These are phyloP conservation scores for Epichloe scottii DNA, from an alignment of 2,329 filamentous ascomycete species.

Conservation along the genomic window DNA sequence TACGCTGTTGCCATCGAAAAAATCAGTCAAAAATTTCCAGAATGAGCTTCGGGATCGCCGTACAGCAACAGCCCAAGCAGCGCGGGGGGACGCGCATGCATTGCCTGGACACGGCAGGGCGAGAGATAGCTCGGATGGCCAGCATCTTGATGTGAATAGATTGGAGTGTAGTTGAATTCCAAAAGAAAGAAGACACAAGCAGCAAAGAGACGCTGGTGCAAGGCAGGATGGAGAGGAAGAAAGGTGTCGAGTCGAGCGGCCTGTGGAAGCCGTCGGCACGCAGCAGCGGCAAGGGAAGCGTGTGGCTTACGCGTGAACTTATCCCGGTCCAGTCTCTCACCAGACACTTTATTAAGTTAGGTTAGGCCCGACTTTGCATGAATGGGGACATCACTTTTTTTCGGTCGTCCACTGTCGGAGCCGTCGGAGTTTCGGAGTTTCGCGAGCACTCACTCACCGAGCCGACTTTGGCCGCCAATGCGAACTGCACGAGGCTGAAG, in stretches of 20 bases:
- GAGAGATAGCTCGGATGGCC: conserved; percentile 65
- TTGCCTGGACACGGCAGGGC: conserved; percentile 58
- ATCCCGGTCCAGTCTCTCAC: background rate
- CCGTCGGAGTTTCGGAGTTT: conserved; percentile 20
- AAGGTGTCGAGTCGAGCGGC: background rate
- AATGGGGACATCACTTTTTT: background rate
- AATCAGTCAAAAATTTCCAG: conserved; percentile 1
- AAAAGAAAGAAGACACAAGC: conserved; percentile 12
- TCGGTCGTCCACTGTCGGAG: conserved; percentile 16
- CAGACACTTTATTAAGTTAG: too few species aligned
- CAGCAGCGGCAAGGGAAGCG: background rate
- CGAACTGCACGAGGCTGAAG: conserved; percentile 1
- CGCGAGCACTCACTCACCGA: conserved; percentile 7
- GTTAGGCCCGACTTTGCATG: background rate
- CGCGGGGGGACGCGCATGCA: conserved; percentile 57
- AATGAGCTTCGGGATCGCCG: conserved; percentile 7
- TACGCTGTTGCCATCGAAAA: conserved; percentile 36
- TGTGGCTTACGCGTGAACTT: conserved; percentile 3
- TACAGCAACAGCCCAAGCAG: conserved; percentile 27
- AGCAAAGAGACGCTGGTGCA: conserved; percentile 11
- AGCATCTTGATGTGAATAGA: conserved; percentile 50
- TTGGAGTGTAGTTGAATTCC: conserved; percentile 9
- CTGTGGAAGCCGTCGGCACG: conserved; percentile 10
- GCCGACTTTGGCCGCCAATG: conserved; percentile 8
- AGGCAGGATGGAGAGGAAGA: conserved; percentile 7